Conservation (phyloP, 495 filamentous ascomycete genomes). For the Penicillium verhagenii region DNA sequence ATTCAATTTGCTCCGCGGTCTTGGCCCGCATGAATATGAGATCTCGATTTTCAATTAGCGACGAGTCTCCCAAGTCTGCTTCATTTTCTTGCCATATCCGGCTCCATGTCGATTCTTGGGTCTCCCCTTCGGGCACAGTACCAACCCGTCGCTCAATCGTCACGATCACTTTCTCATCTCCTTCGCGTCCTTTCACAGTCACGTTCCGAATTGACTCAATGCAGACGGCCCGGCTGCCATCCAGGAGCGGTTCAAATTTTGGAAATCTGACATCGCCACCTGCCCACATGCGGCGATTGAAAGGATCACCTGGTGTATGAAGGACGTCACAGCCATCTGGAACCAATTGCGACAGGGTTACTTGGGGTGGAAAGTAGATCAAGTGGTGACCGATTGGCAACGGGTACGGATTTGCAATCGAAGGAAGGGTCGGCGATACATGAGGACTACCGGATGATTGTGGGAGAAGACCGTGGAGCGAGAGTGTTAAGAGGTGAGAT, state of each 20-base stretch:
- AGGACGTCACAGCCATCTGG: constrained; percentile 70
- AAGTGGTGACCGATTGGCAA: constrained; percentile 59
- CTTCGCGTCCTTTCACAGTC: constrained; percentile 50
- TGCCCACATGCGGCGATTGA: constrained; percentile 74
- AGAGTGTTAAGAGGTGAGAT: constrained; percentile 63
- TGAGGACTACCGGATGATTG: neutral
- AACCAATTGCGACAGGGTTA: constrained; percentile 55
- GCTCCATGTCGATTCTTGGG: constrained; percentile 31
- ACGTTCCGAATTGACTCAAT: constrained; percentile 65
- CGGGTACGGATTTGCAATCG: constrained; percentile 30
- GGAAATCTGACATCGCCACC: constrained; percentile 55
- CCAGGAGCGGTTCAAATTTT: constrained; percentile 32
- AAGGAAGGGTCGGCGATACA: constrained; percentile 28
- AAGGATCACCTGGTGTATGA: constrained; percentile 66
- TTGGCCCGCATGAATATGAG: constrained; percentile 61
- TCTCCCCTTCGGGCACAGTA: constrained; percentile 34
- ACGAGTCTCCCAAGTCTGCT: constrained; percentile 32
- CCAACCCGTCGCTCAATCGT: constrained; percentile 54
- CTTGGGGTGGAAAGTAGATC: constrained; percentile 69
- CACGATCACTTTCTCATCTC: constrained; percentile 60
- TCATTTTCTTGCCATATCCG: constrained; percentile 47
- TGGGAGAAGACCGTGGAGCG: constrained; percentile 60
- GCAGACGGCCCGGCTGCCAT: constrained; percentile 55
- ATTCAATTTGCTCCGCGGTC: constrained; percentile 30
- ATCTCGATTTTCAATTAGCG: constrained; percentile 53